Evolutionary conservation across 768 basidiomycete species (phyloP).

Genomic region (Termitomyces bulborhizus): DNA sequence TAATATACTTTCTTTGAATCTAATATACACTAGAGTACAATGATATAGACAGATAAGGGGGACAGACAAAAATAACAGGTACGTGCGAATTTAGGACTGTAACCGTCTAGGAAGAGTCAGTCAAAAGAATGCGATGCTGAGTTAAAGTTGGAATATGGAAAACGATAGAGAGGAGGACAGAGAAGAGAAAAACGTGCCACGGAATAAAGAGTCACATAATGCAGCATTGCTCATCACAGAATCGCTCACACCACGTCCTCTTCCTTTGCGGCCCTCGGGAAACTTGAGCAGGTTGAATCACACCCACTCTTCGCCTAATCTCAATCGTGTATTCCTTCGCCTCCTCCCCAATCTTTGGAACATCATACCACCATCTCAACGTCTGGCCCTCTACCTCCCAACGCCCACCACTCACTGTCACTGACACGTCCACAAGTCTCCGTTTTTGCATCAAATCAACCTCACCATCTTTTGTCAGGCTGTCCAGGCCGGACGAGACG

Average conservation of each 20-base stretch:
- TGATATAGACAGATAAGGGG: background rate
- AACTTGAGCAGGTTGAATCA: constrained; percentile 17
- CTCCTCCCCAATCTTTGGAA: constrained; percentile 25
- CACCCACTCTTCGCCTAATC: constrained; percentile 24
- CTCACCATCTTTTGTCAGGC: background rate
- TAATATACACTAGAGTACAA: constrained; percentile 2
- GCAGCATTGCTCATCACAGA: constrained; percentile 16
- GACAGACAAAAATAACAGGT: background rate
- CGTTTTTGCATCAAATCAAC: background rate
- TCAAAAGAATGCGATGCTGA: background rate
- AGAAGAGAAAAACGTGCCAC: background rate
- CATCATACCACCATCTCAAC: constrained; percentile 50
- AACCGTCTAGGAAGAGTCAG: background rate
- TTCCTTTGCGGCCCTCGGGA: background rate
- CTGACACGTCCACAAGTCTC: constrained; percentile 37
- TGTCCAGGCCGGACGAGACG: constrained; percentile 1
- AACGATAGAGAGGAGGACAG: background rate
- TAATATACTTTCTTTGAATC: background rate
- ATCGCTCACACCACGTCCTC: constrained; percentile 15
- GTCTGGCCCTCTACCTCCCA: constrained; percentile 43
- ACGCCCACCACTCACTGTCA: constrained; percentile 35
- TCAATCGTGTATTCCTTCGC: constrained; percentile 32
- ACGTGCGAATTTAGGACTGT: background rate
- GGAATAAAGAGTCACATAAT: constrained; percentile 16
- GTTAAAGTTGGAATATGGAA: background rate